Conservation (phyloP, 108 stramenopile genomes). For the Nitzschia inconspicua region DNA sequence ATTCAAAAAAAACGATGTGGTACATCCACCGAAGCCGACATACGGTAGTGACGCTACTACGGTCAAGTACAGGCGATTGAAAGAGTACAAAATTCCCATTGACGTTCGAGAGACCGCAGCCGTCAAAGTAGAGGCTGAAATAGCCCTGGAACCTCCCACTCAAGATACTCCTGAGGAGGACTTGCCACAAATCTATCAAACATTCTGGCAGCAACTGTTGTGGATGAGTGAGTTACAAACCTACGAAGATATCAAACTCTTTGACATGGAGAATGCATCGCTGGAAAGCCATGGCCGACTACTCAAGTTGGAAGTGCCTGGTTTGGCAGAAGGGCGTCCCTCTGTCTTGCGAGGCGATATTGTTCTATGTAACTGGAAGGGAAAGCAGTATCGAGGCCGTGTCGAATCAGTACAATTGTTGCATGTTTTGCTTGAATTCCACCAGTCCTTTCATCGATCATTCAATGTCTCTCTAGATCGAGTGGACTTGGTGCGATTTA, state of each 20-base stretch:
- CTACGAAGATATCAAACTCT: conserved; percentile 38
- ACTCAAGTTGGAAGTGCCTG: conserved; percentile 39
- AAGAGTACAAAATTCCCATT: background rate
- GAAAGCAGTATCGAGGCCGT: conserved; percentile 29
- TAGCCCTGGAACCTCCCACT: background rate
- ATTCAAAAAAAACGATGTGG: background rate
- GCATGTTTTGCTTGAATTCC: conserved; percentile 38
- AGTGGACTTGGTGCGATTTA: conserved; percentile 51
- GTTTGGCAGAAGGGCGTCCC: conserved; percentile 59
- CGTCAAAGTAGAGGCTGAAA: background rate
- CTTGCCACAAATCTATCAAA: conserved; percentile 12
- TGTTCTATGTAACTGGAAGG: conserved; percentile 27
- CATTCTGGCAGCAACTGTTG: conserved; percentile 42
- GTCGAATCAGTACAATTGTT: conserved; percentile 29
- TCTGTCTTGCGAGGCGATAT: conserved; percentile 60
- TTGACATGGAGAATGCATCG: conserved; percentile 41
- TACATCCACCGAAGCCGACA: background rate
- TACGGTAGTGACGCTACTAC: background rate
- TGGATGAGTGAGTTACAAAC: conserved; percentile 48
- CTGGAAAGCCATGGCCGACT: conserved; percentile 22
- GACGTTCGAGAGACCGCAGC: background rate
- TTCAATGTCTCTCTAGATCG: conserved; percentile 29
- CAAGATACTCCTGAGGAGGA: background rate
- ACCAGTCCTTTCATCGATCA: background rate
- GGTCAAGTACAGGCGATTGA: background rate